Base-by-base conservation (phyloP, 108 stramenopile species). In the Cyclotella atomus region DNA sequence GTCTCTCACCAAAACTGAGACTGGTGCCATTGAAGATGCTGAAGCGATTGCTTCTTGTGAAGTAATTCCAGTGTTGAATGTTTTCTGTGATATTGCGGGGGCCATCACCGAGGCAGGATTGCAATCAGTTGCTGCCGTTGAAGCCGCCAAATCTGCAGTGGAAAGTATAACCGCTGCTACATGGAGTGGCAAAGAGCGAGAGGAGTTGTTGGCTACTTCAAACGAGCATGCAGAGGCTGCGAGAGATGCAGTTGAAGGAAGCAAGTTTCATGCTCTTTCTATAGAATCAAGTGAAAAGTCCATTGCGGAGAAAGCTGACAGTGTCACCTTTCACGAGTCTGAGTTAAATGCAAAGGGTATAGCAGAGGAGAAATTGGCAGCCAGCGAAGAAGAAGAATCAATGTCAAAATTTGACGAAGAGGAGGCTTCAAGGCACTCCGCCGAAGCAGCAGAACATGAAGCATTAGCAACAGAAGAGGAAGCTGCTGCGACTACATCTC, bases 31-130 rank as follows among this genome's bases (percentile, higher is more conserved):
- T 35, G 76, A 76, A 28, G 68, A 64, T n/a, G 76, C 61, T 14
- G 76, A 70, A 53, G 62, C 29, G 10, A 53, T 76, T 36, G 76
- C 76, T 34, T 53, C 68, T 1, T 76, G 76, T 43, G 61, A 68
- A 47, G 56, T 61, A 0, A 56, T 76, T 6, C 76, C 76, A 8
- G 34, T 68, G 0, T 25, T 76, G 15, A 69, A 76, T 53, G 8
- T 76, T 0, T 0, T 76, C 15, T 76, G 76, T 38, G 76, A 80
- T 28, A 75, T 75, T 24, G 19, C 70, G 21, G 74, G 71, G 15
- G 68, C 61, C 50, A 62, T 80, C 8, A 75, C 57, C 16, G 68
- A 80, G 44, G 41, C 59, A 1, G 74, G 69, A 14, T 65, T 50
- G 21, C 74, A 70, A 44, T 28, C 33, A 35, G 14, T 69, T 27